Evolutionary conservation across 2,329 filamentous ascomycete genomes (phyloP), one percentile per base, ranked within the genome.

Genomic region (Cladosporium sp.): DNA sequence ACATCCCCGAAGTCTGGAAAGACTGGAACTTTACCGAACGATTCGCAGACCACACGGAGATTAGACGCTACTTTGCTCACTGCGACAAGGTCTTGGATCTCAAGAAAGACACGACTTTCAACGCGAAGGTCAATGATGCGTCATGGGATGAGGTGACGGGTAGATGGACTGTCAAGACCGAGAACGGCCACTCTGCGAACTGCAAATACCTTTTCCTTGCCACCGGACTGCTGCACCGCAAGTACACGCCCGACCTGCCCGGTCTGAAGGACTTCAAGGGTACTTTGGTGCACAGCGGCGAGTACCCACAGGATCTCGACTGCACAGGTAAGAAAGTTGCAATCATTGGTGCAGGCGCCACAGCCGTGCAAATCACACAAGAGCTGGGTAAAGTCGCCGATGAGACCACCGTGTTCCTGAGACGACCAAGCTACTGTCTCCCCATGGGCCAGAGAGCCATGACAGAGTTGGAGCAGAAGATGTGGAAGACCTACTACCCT

Each of bases 371-470:
- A 43, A 63, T 66, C 36, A 62, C 61, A 3, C 64, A 67, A 38
- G 63, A 66, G 49, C 55, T 62, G 2, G 60, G 59, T 33, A 62
- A 61, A 29, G 56, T 59, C 9, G 59, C 57, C 8, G 43, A 45
- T 1, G 67, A 62, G 4, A 61, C 86, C 1, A 73, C 69, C 1
- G 78, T 86, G 19, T 85, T 85, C 63, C 80, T 85, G 57, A 74
- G 83, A 12, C 85, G 82, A 0, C 83, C 83, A 0, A 86, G 85
- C 52, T 69, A 83, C 4, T 79, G 79, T 0, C 58, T 86, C 1
- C 81, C 82, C 0, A 83, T 86, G 78, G 70, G 74, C 2, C 74
- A 76, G 49, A 67, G 70, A 3, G 35, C 65, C 1, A 67, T 83
- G 32, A 75, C 72, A 0, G 63, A 62, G 2, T 70, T 74, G 39